phyloP scores from a whole-genome alignment of 495 filamentous ascomycete species.

The Daldinia childiae region DNA sequence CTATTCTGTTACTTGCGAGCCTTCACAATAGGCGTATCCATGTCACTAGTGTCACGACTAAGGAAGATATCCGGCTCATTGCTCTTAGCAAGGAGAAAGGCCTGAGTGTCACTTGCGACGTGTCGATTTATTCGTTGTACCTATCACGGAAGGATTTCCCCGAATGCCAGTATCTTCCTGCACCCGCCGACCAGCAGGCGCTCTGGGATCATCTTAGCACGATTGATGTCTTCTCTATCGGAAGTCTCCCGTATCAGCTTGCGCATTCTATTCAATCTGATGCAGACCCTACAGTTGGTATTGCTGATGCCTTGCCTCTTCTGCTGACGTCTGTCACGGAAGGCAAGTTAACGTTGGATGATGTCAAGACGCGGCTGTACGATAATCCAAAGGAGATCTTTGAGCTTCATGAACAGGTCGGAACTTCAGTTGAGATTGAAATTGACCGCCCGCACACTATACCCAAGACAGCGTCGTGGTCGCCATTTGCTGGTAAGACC shows the following conservation, averaged over 20 bases:
- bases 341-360: slow-evolving; percentile 77
- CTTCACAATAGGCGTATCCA: slow-evolving; percentile 86
- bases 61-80: slow-evolving; percentile 84
- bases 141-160: slow-evolving; percentile 79
- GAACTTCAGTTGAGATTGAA: slow-evolving; percentile 79
- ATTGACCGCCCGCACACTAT: slow-evolving; percentile 72
- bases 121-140: slow-evolving; percentile 83
- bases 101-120: slow-evolving; percentile 85
- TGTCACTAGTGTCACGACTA: slow-evolving; percentile 81
- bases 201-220: slow-evolving; percentile 80
- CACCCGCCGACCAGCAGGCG: slow-evolving; percentile 74
- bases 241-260: slow-evolving; percentile 83
- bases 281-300: slow-evolving; percentile 67
- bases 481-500: slow-evolving; percentile 75
- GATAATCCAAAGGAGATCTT: slow-evolving; percentile 88
- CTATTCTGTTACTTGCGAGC: slow-evolving; percentile 80
- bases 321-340: slow-evolving; percentile 82
- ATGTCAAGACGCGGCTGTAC: slow-evolving; percentile 75
- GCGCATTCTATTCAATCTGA: slow-evolving; percentile 64
- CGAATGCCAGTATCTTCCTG: slow-evolving; percentile 72
- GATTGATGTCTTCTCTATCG: slow-evolving; percentile 86
- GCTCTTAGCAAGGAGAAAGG: slow-evolving; percentile 84
- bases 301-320: slow-evolving; percentile 79
- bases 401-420: slow-evolving; percentile 83
- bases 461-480: slow-evolving; percentile 68